These are phyloP conservation scores for Arthrobotrys entomopaga DNA, from an alignment of 2,329 filamentous ascomycete species.

Conservation along the genomic window DNA sequence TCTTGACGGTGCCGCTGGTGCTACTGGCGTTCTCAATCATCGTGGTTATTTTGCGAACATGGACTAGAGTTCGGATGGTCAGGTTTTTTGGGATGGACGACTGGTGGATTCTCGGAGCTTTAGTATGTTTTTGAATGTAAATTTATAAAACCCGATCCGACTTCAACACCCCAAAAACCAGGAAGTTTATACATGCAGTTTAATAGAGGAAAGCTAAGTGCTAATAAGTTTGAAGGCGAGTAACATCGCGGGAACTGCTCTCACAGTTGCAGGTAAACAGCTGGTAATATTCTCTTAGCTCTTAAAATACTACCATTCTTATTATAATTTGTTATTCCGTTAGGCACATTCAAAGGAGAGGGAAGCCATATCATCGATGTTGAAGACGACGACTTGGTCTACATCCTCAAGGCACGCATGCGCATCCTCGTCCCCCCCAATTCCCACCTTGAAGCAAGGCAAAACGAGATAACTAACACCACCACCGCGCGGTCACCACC, in stretches of 20 bases:
- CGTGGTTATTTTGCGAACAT: conserved; percentile 35
- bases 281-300: no score
- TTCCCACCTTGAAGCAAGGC: no score
- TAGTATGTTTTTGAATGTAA: conserved; percentile 20
- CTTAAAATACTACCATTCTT: no score
- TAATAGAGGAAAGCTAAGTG: no score
- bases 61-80: conserved; percentile 45
- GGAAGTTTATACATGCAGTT: no score
- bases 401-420: conserved; percentile 41
- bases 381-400: conserved; percentile 37
- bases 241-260: conserved; percentile 44
- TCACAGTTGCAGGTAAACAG: conserved; percentile 38
- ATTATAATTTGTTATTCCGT: no score
- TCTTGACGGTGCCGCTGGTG: conserved; percentile 42
- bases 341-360: conserved; percentile 33
- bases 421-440: not conserved
- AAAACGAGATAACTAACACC: conserved; percentile 1
- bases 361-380: conserved; percentile 37
- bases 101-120: conserved; percentile 47
- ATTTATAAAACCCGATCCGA: not conserved
- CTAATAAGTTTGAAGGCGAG: conserved; percentile 16
- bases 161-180: no score
- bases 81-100: conserved; percentile 51
- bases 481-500: not conserved
- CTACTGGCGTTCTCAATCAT: conserved; percentile 42